Conservation (phyloP, 192 early-diverging fungal species). For the Spizellomyces punctatus region DNA sequence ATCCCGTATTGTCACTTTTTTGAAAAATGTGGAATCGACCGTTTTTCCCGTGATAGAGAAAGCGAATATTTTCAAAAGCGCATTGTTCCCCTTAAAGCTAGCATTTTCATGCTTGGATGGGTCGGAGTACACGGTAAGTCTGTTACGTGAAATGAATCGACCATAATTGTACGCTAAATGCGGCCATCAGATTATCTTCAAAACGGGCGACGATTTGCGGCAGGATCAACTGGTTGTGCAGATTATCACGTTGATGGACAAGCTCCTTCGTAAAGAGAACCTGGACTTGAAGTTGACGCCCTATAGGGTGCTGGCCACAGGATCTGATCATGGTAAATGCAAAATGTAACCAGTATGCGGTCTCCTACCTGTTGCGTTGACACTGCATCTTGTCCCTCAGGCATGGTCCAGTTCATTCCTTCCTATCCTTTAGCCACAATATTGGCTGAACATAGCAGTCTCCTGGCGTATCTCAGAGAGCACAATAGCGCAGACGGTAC, state of each 20-base stretch:
- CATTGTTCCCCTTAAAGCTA: slow-evolving; percentile 82
- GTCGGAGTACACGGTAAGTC: slow-evolving; percentile 77
- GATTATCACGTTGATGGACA: slow-evolving; percentile 97
- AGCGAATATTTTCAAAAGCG: slow-evolving; percentile 89
- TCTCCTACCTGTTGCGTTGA: too few relatives aligned
- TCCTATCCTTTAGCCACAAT: slow-evolving; percentile 88
- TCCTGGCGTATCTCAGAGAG: slow-evolving; percentile 77
- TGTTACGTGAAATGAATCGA: not conserved
- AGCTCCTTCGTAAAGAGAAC: slow-evolving; percentile 92
- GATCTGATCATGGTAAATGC: slow-evolving; percentile 80
- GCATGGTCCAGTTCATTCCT: slow-evolving; percentile 91
- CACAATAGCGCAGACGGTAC: slow-evolving; percentile 66
- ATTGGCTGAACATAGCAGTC: slow-evolving; percentile 81
- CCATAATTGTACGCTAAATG: not conserved
- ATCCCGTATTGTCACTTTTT: too few relatives aligned
- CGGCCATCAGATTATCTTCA: slow-evolving; percentile 78
- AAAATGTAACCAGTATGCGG: not conserved
- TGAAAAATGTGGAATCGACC: too few relatives aligned
- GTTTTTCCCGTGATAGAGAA: slow-evolving; percentile 56
- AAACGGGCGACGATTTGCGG: slow-evolving; percentile 94
- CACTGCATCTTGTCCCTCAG: slow-evolving; percentile 15
- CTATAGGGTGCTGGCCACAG: slow-evolving; percentile 95
- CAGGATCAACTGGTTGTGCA: slow-evolving; percentile 99
- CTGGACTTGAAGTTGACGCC: slow-evolving; percentile 91
- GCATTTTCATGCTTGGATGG: slow-evolving; percentile 84